Evolutionary conservation across 1,284 basidiomycete genomes (phyloP), one percentile per base, ranked within the genome.

Genomic region (Leccinum cinnamomeum): DNA sequence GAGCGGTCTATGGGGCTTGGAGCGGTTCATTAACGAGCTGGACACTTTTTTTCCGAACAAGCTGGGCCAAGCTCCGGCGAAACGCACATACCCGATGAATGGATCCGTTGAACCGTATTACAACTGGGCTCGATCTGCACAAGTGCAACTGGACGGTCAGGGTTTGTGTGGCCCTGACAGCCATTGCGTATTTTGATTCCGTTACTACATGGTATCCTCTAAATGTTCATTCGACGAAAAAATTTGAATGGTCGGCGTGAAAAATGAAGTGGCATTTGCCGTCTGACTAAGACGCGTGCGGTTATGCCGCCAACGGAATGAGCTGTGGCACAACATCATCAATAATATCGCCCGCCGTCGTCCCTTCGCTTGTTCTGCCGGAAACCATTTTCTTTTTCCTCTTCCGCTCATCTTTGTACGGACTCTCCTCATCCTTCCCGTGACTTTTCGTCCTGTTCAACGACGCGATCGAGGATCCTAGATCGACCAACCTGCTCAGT

Each of bases 231-330:
- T 18, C n/a, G 10, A 41, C 39, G 39, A 41, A 41, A 41, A 41
- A 41, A n/a, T 8, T 41, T 41, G 39, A 44, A 5, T 5, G 46
- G 46, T 48, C n/a, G 44, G 10, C n/a, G 18, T 44, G 50, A 51
- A 65, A 58, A 65, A 58, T 65, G 57, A 58, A 50, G 59, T 61
- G 67, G 70, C 68, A 58, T 59, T 68, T 70, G 54, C 73, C 72
- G 70, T 67, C 72, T 75, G 70, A 75, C 71, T 72, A 75, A 71
- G 70, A 71, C 10, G 1, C 35, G 56, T 71, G 64, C 54, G 30
- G 18, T 54, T 18, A 54, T 54, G 30, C 53, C 39, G 60, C 18
- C 63, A 51, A 65, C 7, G 63, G 63, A 25, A 64, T 62, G 7
- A 50, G 25, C 44, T 62, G 50, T 57, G 55, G 44, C 55, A 65